Evolutionary conservation across 2,329 filamentous ascomycete species (phyloP).

Genomic region (Tolypocladium ovalisporum): DNA sequence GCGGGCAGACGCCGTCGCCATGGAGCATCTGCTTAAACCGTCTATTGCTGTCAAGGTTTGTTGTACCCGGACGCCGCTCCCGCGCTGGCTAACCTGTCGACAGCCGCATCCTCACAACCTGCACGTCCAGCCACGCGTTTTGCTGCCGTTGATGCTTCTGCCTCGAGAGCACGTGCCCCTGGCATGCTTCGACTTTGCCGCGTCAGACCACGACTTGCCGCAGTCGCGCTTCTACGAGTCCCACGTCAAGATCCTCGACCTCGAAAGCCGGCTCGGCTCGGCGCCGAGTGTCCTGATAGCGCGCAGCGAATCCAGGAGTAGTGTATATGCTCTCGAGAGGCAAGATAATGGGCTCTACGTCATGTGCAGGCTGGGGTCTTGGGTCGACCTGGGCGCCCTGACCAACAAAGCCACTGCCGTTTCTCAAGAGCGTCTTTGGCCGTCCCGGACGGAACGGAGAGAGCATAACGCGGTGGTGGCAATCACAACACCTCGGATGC

Average conservation of each 20-base stretch:
- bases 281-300: slow-evolving; percentile 49
- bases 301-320: slow-evolving; percentile 41
- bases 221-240: slow-evolving; percentile 49
- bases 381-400: slow-evolving; percentile 51
- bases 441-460: slow-evolving; percentile 7
- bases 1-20: slow-evolving; percentile 25
- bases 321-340: slow-evolving; percentile 54
- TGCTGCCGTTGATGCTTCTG: slow-evolving; percentile 52
- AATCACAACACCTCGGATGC: slow-evolving; percentile 32
- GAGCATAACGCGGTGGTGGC: slow-evolving; percentile 10
- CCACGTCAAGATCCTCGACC: slow-evolving; percentile 51
- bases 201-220: slow-evolving; percentile 37
- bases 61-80: slow-evolving; percentile 4
- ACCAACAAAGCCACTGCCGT: slow-evolving; percentile 32
- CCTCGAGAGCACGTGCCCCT: slow-evolving; percentile 49
- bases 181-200: slow-evolving; percentile 48
- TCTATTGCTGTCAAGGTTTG: slow-evolving; percentile 42
- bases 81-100: slow-evolving; percentile 8
- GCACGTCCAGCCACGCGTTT: slow-evolving; percentile 38
- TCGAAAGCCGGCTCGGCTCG: slow-evolving; percentile 47
- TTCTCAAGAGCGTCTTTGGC: slow-evolving; percentile 18
- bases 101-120: slow-evolving; percentile 47
- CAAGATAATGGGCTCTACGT: slow-evolving; percentile 51
- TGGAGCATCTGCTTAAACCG: slow-evolving; percentile 40
- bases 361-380: slow-evolving; percentile 55